phyloP scores from a whole-genome alignment of 106 monocot genomes.

The Amphibolis antarctica region DNA sequence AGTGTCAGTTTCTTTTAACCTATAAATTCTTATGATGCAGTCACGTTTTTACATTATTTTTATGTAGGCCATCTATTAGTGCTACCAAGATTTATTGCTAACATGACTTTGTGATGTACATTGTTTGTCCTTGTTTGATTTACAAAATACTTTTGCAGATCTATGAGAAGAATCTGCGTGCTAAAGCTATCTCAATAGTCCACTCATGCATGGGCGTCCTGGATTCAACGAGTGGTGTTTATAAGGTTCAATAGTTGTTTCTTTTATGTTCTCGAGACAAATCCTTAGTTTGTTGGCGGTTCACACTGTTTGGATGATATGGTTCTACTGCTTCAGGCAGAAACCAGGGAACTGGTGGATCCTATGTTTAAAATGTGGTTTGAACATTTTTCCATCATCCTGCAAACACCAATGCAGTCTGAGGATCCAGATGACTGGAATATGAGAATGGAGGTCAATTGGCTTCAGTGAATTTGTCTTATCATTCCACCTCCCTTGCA shows the following conservation, averaged over 20 bases:
- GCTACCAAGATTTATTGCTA: neutral
- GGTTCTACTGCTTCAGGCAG: slow-evolving; percentile 42
- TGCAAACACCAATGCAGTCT: slow-evolving; percentile 54
- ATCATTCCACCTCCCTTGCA: neutral
- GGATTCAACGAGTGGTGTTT: slow-evolving; percentile 83
- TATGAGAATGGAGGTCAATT: slow-evolving; percentile 76
- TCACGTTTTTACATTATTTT: neutral
- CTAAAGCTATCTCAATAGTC: slow-evolving; percentile 79
- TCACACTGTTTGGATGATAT: neutral
- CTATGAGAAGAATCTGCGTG: slow-evolving; percentile 68
- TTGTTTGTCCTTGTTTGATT: neutral
- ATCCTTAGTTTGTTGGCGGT: neutral
- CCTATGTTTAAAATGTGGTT: slow-evolving; percentile 58
- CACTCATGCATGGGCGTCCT: slow-evolving; percentile 78
- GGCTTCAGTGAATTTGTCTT: no score
- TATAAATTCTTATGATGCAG: neutral
- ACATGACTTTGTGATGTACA: neutral
- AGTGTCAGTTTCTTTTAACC: slow-evolving; percentile 44
- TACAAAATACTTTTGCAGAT: slow-evolving; percentile 22
- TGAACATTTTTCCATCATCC: slow-evolving; percentile 59
- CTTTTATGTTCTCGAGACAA: neutral
- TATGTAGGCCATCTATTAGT: neutral
- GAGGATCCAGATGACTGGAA: slow-evolving; percentile 93
- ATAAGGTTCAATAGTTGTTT: slow-evolving; percentile 40
- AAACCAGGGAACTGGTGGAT: slow-evolving; percentile 50